A percentile compares a stretch with the other conserved stretches of the same genome.
These are phyloP conservation scores for Paspalum notatum DNA, from an alignment of 176 grass and related monocot species.

Conservation along the genomic window DNA sequence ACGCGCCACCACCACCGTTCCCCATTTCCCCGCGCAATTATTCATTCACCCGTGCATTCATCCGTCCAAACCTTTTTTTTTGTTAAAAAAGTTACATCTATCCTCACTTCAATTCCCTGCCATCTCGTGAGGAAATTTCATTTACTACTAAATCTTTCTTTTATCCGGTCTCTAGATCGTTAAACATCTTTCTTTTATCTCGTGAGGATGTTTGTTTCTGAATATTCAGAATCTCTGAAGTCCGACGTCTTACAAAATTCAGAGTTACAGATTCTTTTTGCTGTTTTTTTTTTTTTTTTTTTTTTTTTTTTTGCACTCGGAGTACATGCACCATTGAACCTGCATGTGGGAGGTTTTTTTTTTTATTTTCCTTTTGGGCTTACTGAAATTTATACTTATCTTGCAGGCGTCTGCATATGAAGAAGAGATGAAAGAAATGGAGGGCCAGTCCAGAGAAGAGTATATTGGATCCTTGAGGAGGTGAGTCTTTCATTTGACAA, in stretches of 20 bases:
- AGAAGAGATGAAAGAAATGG: constrained; percentile 69
- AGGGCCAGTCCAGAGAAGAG: constrained; percentile 71
- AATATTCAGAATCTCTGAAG: not conserved
- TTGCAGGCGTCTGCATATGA: constrained; percentile 50
- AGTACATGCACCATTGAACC: not conserved
- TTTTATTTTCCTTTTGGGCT: not conserved
- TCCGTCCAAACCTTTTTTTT: not conserved
- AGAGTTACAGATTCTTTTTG: not conserved
- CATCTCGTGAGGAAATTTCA: not conserved
- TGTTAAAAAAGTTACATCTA: not conserved
- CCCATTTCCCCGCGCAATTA: not conserved
- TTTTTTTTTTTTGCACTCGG: not conserved
- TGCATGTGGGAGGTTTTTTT: not conserved
- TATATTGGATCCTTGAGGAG: constrained; percentile 83
- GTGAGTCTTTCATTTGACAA: constrained; percentile 16
- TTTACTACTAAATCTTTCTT: no score
- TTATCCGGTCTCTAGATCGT: no score
- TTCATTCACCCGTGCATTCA: not conserved
- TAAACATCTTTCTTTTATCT: no score
- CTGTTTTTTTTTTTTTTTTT: not conserved
- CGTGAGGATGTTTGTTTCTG: not conserved
- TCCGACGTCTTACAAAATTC: no score
- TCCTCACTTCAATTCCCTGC: not conserved
- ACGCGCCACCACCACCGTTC: not conserved
- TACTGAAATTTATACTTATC: not conserved